Evolutionary conservation across 1,139 yeast genomes (phyloP), one percentile per base, ranked within the genome.

Genomic region (Blastobotrys arbuscula): DNA sequence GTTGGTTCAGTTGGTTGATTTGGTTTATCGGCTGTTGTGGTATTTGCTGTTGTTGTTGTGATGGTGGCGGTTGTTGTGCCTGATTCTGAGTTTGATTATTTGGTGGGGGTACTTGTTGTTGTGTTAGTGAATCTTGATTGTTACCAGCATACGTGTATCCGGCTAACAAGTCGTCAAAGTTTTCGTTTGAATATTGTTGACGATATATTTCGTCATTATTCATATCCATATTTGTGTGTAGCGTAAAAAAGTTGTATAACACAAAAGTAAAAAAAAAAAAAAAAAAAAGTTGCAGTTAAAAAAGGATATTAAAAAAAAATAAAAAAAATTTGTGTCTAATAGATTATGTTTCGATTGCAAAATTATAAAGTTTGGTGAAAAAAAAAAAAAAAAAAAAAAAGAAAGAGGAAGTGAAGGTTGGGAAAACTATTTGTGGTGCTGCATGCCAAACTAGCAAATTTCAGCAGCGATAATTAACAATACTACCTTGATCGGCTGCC

Each of bases 91-190:
- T 24, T 24, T 24, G 28, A 24, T 24, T 24, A 28, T 28, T 28
- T 2, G 42, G 31, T 24, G 12, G 39, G 5, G 39, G 39, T 6
- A 18, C 24, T n/a, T 9, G 39, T 16, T 35, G 39, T 18, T 18
- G 20, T 3, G 15, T 16, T 15, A 24, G 9, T n/a, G 16, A 10
- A 18, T 18, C 20, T 5, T 39, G 30, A 19, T 20, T 37, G 18
- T 19, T 31, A 7, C 23, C 18, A 12, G 42, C 30, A 21, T 42
- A 35, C 18, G 21, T 19, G 26, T 44, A 44, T 20, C 47, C 47
- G 2, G 47, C 42, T 38, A 44, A 23, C 33, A 44, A 23, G 8
- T 44, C 42, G 16, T 44, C 47, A 21, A 44, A 38, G 21, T 44
- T 36, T 18, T 44, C 47, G 39, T 30, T 44, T 20, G 30, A 6